These are phyloP conservation scores for Nemophila menziesii DNA, from an alignment of 257 asterid genomes.

Conservation along the genomic window DNA sequence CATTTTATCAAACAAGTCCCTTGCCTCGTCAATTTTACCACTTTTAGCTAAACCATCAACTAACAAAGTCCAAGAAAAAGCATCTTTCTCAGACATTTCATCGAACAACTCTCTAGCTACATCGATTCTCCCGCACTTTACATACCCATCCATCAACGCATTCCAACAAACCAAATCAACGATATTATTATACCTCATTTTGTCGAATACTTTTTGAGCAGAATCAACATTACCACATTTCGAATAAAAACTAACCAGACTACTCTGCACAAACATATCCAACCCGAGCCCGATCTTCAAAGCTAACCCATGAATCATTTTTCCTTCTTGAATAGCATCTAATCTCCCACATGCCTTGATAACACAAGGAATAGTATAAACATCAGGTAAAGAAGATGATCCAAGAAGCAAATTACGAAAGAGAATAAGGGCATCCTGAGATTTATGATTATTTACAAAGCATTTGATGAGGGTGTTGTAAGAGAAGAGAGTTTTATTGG, in stretches of 20 bases:
- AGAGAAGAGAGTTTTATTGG: not conserved
- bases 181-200: not conserved
- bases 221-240: conserved; percentile 10
- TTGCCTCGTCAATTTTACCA: conserved; percentile 11
- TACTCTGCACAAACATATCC: conserved; percentile 7
- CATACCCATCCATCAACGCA: conserved; percentile 13
- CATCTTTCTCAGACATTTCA: conserved; percentile 12
- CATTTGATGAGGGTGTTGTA: not conserved
- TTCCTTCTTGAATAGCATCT: not conserved
- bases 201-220: conserved; percentile 7
- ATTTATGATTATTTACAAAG: not conserved
- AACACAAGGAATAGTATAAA: not conserved
- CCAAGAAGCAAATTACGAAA: not conserved
- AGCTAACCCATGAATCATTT: conserved; percentile 12
- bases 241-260: conserved; percentile 10
- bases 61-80: conserved; percentile 9
- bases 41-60: conserved; percentile 10
- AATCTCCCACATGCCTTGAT: not conserved
- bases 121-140: conserved; percentile 7
- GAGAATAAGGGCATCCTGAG: not conserved
- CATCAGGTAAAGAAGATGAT: not conserved
- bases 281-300: conserved; percentile 8
- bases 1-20: conserved; percentile 5
- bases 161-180: conserved; percentile 6
- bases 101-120: conserved; percentile 4